Conservation (phyloP, 2,329 filamentous ascomycete genomes). For the Aureobasidium subglaciale region DNA sequence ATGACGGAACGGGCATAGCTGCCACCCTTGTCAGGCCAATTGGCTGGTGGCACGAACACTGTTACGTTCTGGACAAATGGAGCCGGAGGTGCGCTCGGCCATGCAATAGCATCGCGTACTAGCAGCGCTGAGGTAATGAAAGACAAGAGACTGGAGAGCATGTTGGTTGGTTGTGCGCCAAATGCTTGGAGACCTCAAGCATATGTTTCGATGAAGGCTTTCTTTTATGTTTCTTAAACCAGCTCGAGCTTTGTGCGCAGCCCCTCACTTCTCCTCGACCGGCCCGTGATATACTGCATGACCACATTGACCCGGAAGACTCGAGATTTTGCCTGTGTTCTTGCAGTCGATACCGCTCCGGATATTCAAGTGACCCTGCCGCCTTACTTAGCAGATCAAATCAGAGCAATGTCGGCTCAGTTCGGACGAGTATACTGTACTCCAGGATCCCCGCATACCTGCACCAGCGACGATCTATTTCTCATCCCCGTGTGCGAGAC, state of each 20-base stretch:
- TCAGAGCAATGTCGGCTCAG: background rate
- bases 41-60: slow-evolving; percentile 22
- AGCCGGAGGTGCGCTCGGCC: slow-evolving; percentile 1
- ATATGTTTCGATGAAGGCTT: background rate
- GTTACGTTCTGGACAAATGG: slow-evolving; percentile 16
- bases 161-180: background rate
- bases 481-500: too few relatives aligned
- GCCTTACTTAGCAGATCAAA: background rate
- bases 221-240: background rate
- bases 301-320: slow-evolving; percentile 1
- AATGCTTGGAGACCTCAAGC: background rate
- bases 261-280: slow-evolving; percentile 2
- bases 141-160: slow-evolving; percentile 4
- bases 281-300: slow-evolving; percentile 6
- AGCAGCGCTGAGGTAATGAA: background rate
- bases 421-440: background rate
- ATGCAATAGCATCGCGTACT: background rate
- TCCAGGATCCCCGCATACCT: background rate
- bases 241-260: background rate
- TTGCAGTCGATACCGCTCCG: background rate
- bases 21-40: slow-evolving; percentile 31
- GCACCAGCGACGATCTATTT: background rate
- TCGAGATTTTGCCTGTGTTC: slow-evolving; percentile 4
- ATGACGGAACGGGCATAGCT: slow-evolving; percentile 47
- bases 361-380: too few relatives aligned